Base-by-base conservation (phyloP, 768 basidiomycete species). In the Leucogyrophana mollusca region DNA sequence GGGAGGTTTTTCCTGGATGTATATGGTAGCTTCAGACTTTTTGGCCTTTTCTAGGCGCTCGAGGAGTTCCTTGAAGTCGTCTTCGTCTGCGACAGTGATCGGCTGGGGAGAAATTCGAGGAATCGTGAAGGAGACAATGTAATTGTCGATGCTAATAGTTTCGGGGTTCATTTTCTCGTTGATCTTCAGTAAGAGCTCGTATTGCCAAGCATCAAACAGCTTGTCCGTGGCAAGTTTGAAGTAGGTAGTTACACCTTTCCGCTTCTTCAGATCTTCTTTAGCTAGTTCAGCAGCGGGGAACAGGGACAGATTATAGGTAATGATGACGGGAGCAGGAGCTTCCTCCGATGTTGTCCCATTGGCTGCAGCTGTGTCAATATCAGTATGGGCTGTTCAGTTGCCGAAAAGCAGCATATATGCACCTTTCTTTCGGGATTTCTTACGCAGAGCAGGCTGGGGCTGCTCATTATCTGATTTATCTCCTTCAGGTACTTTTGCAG, bases 211-310 rank as follows among this genome's bases (percentile, higher is more conserved):
- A n/a, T n/a, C n/a, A n/a, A n/a, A n/a, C n/a, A n/a, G n/a, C n/a
- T n/a, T n/a, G 25, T 45, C 4, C 0, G 33, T 24, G 44, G 16
- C 20, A 10, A 45, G 44, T 34, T 44, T 44, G 20, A 44, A 11
- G 30, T 34, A 22, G 8, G 30, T 21, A 13, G 11, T 23, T 16
- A 20, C 6, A 23, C 43, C 43, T 20, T 18, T 17, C 18, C 18
- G 8, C 35, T 44, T 44, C 43, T 44, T 44, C 30, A 44, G 14
- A 34, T 44, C 43, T n/a, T n/a, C n/a, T 20, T 44, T 44, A 16
- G 11, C 35, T 18, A 34, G 18, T 33, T 44, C 34, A 13, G n/a
- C 30, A 16, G 18, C 17, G n/a, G 43, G 43, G 30, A 44, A 44
- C 23, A 44, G 23, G 13, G 33, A 16, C 18, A 44, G 10, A 7